Evolutionary conservation across 169 alveolate genomes (phyloP).

Genomic region (Plasmodium coatneyi): DNA sequence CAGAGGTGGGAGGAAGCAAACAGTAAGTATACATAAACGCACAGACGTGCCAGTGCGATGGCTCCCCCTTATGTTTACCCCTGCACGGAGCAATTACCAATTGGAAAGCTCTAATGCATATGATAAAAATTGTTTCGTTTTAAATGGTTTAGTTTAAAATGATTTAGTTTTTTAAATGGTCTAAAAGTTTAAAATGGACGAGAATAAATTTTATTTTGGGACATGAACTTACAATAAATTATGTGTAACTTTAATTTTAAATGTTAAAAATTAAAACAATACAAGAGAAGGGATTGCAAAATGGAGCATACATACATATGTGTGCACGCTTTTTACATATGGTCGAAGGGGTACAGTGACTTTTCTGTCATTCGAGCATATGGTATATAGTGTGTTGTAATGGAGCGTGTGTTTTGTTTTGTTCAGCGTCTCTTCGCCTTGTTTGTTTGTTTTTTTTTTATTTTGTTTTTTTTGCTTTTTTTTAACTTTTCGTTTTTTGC

Average conservation of each 20-base stretch:
- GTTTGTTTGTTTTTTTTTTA: background rate
- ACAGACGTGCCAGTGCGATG: background rate
- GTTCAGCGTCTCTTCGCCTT: background rate
- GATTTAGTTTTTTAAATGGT: background rate
- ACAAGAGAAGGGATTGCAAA: conserved; percentile 16
- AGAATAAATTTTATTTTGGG: conserved; percentile 7
- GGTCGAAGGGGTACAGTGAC: background rate
- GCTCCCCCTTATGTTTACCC: background rate
- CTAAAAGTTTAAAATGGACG: conserved; percentile 16
- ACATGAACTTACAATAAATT: conserved; percentile 19
- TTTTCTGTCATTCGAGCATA: background rate
- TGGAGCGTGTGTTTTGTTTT: background rate
- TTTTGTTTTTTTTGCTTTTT: background rate
- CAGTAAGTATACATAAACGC: background rate
- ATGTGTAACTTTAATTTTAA: conserved; percentile 51
- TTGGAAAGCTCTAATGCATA: background rate
- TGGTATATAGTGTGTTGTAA: background rate
- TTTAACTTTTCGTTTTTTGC: background rate
- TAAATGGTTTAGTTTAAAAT: conserved; percentile 1
- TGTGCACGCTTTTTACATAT: background rate
- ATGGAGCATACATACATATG: conserved; percentile 1
- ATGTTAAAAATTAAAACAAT: conserved; percentile 63
- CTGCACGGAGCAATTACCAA: background rate
- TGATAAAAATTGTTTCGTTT: background rate
- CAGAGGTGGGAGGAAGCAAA: background rate